Evolutionary conservation across 2,329 filamentous ascomycete species (phyloP).

Genomic region (Ophiostoma himal-ulmi): DNA sequence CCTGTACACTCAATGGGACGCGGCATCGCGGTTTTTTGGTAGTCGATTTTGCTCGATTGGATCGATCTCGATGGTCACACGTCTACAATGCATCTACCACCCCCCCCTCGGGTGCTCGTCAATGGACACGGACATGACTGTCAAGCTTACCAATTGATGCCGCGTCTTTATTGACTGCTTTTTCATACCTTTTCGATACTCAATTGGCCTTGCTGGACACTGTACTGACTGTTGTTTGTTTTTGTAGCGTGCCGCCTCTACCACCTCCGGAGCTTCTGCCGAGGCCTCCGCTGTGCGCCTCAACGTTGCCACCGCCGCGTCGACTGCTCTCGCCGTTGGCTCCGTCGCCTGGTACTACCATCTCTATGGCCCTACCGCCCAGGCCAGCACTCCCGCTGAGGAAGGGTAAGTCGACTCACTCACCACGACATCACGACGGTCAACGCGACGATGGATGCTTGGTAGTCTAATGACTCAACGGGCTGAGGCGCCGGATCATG

Average conservation of each 20-base stretch:
- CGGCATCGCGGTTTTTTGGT: not conserved
- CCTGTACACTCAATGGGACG: not conserved
- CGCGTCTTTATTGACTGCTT: not conserved
- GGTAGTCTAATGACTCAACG: not conserved
- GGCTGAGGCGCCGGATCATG: not conserved
- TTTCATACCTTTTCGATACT: not conserved
- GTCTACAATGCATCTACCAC: not conserved
- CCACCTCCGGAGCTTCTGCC: conserved; percentile 64
- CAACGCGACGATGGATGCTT: not conserved
- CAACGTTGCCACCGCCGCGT: conserved; percentile 79
- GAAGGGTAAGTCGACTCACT: conserved; percentile 73
- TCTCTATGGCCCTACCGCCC: conserved; percentile 80
- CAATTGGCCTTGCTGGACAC: not conserved
- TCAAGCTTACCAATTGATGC: not conserved
- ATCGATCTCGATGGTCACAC: not conserved
- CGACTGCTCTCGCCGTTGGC: conserved; percentile 79
- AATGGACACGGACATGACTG: not conserved
- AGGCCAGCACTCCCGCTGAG: conserved; percentile 88
- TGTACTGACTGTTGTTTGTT: conserved; percentile 11
- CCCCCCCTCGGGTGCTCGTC: not conserved
- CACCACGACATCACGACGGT: not conserved
- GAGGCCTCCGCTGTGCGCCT: conserved; percentile 68
- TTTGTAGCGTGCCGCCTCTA: conserved; percentile 60
- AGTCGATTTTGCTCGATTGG: not conserved
- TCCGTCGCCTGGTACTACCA: conserved; percentile 97